A percentile compares a stretch with the other conserved stretches of the same genome.
Conservation (phyloP, 768 basidiomycete species). For the Pleurotus djamor region DNA sequence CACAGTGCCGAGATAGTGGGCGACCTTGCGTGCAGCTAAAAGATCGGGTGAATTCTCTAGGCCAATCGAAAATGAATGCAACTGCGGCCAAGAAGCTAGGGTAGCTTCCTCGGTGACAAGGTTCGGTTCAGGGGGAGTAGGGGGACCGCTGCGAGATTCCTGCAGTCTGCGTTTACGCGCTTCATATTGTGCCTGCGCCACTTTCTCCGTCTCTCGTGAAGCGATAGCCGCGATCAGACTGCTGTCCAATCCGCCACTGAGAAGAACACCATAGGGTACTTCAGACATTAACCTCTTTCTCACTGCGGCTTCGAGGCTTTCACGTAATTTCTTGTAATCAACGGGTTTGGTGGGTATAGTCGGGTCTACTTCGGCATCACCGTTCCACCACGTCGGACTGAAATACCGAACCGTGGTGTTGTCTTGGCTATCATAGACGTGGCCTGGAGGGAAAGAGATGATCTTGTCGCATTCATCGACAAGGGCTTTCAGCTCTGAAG, state of each 20-base stretch:
- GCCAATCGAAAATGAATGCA: slow-evolving; percentile 98
- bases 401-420: slow-evolving; percentile 81
- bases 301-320: slow-evolving; percentile 88
- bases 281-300: slow-evolving; percentile 96
- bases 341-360: slow-evolving; percentile 56
- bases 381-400: slow-evolving; percentile 85
- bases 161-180: slow-evolving; percentile 59
- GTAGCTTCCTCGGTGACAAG: slow-evolving; percentile 58
- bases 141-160: slow-evolving; percentile 52
- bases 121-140: slow-evolving; percentile 42
- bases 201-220: slow-evolving; percentile 90
- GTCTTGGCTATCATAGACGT: slow-evolving; percentile 89
- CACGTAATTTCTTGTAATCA: slow-evolving; percentile 70
- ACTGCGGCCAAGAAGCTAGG: slow-evolving; percentile 87
- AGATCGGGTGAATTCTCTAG: slow-evolving; percentile 94
- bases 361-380: slow-evolving; percentile 66
- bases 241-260: slow-evolving; percentile 94
- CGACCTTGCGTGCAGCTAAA: slow-evolving; percentile 90
- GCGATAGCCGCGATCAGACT: slow-evolving; percentile 96
- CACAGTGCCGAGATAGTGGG: slow-evolving; percentile 88
- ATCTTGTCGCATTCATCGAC: slow-evolving; percentile 92
- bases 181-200: slow-evolving; percentile 77
- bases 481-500: slow-evolving; percentile 94
- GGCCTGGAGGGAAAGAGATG: slow-evolving; percentile 95
- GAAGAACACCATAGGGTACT: slow-evolving; percentile 95